phyloP scores from a whole-genome alignment of 1,139 yeast genomes.

The Yamadazyma oceani region DNA sequence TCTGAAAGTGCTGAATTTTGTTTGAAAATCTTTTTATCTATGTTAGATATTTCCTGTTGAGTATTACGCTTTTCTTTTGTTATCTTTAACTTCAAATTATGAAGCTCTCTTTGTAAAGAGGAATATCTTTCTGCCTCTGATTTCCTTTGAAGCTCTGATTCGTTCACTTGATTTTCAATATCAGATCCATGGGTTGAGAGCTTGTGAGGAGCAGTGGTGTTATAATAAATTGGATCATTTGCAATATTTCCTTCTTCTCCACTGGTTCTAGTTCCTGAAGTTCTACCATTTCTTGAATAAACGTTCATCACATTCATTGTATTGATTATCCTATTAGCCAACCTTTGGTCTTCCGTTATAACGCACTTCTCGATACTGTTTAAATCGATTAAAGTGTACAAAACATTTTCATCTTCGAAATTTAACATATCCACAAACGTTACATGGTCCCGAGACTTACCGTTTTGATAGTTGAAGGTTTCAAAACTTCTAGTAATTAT shows the following conservation, averaged over 20 bases:
- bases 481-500: conserved; percentile 60
- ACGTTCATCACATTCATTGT: conserved; percentile 46
- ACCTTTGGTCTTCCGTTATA: conserved; percentile 48
- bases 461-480: conserved; percentile 48
- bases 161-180: conserved; percentile 16
- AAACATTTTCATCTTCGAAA: conserved; percentile 53
- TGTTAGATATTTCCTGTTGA: conserved; percentile 8
- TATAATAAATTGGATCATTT: conserved; percentile 58
- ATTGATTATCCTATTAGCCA: conserved; percentile 43
- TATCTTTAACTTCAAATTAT: conserved; percentile 18
- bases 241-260: conserved; percentile 45
- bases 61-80: conserved; percentile 11
- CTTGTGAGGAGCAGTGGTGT: conserved; percentile 28
- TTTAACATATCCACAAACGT: conserved; percentile 63
- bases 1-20: neutral
- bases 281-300: conserved; percentile 41
- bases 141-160: conserved; percentile 11
- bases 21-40: neutral
- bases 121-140: conserved; percentile 18
- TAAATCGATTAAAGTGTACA: conserved; percentile 65
- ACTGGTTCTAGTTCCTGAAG: conserved; percentile 42
- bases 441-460: conserved; percentile 29
- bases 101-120: conserved; percentile 17
- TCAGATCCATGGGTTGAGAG: conserved; percentile 24
- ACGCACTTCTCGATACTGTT: conserved; percentile 59